A percentile compares a stretch with the other conserved stretches of the same genome.
Evolutionary conservation across 345 rosid genomes (phyloP).

Genomic region (Boechera stricta): DNA sequence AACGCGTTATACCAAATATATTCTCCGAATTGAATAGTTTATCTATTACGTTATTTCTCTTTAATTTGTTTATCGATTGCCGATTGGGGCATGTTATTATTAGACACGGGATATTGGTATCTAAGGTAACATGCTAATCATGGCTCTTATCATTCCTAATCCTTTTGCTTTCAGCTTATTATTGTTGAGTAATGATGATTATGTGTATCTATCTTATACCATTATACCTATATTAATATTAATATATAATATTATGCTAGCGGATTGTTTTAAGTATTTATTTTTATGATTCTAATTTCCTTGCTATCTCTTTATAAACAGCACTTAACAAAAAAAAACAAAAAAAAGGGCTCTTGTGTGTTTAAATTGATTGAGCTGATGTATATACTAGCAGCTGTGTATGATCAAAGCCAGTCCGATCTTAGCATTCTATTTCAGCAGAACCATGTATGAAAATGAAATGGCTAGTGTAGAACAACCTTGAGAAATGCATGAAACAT

Average conservation of each 20-base stretch:
- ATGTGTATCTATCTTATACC: neutral
- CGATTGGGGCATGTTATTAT: slow-evolving; percentile 22
- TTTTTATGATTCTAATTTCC: neutral
- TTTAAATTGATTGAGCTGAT: neutral
- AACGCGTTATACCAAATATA: slow-evolving; percentile 34
- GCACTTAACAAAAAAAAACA: neutral
- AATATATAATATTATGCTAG: neutral
- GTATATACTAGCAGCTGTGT: neutral
- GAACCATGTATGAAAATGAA: slow-evolving; percentile 19
- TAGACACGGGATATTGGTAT: slow-evolving; percentile 39
- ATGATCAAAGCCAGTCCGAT: slow-evolving; percentile 28
- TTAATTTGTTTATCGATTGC: slow-evolving; percentile 6
- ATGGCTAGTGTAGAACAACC: slow-evolving; percentile 27
- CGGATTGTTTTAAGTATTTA: neutral
- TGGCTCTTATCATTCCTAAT: slow-evolving; percentile 46
- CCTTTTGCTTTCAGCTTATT: slow-evolving; percentile 37
- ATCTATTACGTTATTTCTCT: slow-evolving; percentile 19
- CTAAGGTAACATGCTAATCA: slow-evolving; percentile 61
- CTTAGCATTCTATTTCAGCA: slow-evolving; percentile 8
- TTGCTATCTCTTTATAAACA: neutral
- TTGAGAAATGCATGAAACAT: slow-evolving; percentile 45
- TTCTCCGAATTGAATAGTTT: slow-evolving; percentile 33
- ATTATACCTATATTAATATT: neutral
- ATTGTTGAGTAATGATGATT: slow-evolving; percentile 22
- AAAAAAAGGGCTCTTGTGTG: neutral